These are phyloP conservation scores for Salix exigua DNA, from an alignment of 345 rosid species.

Conservation along the genomic window DNA sequence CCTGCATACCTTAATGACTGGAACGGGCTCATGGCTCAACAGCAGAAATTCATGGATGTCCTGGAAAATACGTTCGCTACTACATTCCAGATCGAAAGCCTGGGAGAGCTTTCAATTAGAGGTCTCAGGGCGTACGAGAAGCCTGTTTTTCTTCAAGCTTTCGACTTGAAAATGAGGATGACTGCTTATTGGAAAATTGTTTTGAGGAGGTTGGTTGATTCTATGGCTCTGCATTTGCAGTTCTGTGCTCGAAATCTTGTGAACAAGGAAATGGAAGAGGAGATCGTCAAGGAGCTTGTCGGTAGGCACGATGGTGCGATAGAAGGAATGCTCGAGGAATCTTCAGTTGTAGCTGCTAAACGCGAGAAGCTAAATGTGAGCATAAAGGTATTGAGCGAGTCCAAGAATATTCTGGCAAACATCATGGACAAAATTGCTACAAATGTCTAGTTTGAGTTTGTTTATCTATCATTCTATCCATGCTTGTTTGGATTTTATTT, in stretches of 20 bases:
- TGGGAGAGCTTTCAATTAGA: constrained; percentile 8
- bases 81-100: not conserved
- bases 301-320: not conserved
- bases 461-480: too few relatives aligned
- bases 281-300: constrained; percentile 14
- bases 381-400: constrained; percentile 24
- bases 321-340: constrained; percentile 27
- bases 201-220: constrained; percentile 26
- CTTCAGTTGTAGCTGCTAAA: constrained; percentile 24
- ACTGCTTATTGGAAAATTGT: constrained; percentile 31
- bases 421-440: not conserved
- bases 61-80: not conserved
- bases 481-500: too few relatives aligned
- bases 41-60: not conserved
- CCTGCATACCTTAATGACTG: constrained; percentile 30
- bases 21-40: constrained; percentile 20
- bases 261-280: constrained; percentile 20
- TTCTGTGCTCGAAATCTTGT: constrained; percentile 20
- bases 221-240: constrained; percentile 27
- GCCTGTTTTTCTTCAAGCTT: not conserved
- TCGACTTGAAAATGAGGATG: constrained; percentile 3
- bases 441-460: too few relatives aligned
- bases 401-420: constrained; percentile 21
- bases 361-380: constrained; percentile 28
- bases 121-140: not conserved